A percentile compares a stretch with the other conserved stretches of the same genome.
phyloP scores from a whole-genome alignment of 768 basidiomycete genomes.

The Ramaria sp. region DNA sequence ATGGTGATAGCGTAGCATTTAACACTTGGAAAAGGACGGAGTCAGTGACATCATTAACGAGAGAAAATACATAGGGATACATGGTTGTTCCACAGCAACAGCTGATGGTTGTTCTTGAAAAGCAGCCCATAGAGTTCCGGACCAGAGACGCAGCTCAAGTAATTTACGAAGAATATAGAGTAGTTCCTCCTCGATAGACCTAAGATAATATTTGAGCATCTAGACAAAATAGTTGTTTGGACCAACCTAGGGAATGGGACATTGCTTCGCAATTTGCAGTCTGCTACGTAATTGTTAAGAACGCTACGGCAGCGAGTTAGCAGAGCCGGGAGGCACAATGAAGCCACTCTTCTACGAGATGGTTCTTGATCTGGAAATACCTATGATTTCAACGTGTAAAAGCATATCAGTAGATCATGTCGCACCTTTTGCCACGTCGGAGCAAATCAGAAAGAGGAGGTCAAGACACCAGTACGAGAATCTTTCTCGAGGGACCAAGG shows the following conservation, averaged over 20 bases:
- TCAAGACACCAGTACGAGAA: constrained; percentile 94
- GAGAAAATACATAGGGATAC: constrained; percentile 26
- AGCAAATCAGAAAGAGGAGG: constrained; percentile 71
- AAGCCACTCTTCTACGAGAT: constrained; percentile 56
- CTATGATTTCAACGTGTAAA: background rate
- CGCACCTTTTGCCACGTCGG: constrained; percentile 48
- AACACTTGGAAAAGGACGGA: constrained; percentile 16
- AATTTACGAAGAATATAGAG: constrained; percentile 75
- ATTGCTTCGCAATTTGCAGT: constrained; percentile 73
- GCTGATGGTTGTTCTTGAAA: constrained; percentile 52
- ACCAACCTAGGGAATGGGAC: constrained; percentile 78
- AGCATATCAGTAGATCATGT: background rate
- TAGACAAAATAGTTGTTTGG: background rate
- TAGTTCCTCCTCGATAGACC: constrained; percentile 82
- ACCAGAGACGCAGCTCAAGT: constrained; percentile 58
- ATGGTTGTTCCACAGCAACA: constrained; percentile 43
- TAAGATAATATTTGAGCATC: constrained; percentile 19
- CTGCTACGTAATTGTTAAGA: constrained; percentile 69
- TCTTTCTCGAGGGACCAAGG: constrained; percentile 59
- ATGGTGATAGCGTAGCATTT: constrained; percentile 36
- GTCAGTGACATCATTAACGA: background rate
- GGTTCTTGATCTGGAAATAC: constrained; percentile 18
- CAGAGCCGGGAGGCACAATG: constrained; percentile 58
- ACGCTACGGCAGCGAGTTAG: constrained; percentile 65
- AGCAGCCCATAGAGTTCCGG: constrained; percentile 69